These are phyloP conservation scores for Mycena albidolilacea DNA, from an alignment of 768 basidiomycete genomes.

Conservation along the genomic window DNA sequence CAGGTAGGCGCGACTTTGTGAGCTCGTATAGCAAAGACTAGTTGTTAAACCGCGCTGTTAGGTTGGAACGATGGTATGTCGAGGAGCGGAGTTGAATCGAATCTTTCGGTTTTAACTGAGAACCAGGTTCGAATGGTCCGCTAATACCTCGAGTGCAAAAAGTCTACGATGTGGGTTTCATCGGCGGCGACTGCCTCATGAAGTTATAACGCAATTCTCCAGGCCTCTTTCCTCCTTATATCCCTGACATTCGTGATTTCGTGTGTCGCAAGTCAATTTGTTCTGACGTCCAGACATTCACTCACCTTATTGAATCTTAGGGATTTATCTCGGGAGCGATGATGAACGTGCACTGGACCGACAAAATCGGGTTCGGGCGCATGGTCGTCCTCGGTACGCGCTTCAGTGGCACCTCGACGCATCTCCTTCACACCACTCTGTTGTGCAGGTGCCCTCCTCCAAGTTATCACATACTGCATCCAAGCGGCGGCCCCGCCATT, in stretches of 20 bases:
- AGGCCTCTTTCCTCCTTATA: conserved; percentile 64
- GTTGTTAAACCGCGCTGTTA: background rate
- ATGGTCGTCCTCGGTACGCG: conserved; percentile 43
- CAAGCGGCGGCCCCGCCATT: conserved; percentile 67
- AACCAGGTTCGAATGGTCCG: conserved; percentile 14
- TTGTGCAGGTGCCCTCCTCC: conserved; percentile 56
- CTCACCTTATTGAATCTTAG: conserved; percentile 41
- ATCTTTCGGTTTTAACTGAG: background rate
- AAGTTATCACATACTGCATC: conserved; percentile 61
- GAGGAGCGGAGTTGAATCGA: background rate
- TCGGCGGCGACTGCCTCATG: too few relatives aligned
- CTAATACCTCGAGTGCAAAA: conserved; percentile 38
- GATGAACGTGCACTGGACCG: conserved; percentile 63
- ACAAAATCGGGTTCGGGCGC: conserved; percentile 61
- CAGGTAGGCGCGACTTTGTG: conserved; percentile 4
- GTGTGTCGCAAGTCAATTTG: conserved; percentile 45
- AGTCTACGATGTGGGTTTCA: conserved; percentile 33
- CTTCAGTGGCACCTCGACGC: background rate
- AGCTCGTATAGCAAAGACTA: background rate
- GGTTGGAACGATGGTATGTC: conserved; percentile 28
- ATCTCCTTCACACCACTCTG: conserved; percentile 5
- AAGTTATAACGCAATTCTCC: background rate
- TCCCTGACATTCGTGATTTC: conserved; percentile 63
- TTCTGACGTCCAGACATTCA: background rate
- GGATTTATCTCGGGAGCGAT: conserved; percentile 65